Conservation (phyloP, 768 basidiomycete genomes). For the Cubamyces lactineus region DNA sequence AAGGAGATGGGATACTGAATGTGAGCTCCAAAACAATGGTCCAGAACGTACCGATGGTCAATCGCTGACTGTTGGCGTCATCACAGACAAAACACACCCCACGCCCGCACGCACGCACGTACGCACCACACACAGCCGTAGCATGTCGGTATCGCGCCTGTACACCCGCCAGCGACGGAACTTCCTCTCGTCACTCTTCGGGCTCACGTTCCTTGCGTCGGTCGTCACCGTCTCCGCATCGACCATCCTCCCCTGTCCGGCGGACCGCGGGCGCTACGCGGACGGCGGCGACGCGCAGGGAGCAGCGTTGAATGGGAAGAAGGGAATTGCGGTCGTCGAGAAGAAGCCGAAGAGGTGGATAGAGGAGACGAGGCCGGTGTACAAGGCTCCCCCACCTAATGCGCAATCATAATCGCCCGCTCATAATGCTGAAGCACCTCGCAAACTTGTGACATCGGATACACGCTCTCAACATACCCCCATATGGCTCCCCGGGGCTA, state of each 20-base stretch:
- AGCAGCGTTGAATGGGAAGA: slow-evolving; percentile 29
- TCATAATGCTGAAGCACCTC: not conserved
- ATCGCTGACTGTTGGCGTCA: not conserved
- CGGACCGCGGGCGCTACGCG: slow-evolving; percentile 61
- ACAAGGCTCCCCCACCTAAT: slow-evolving; percentile 14
- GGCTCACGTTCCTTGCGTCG: slow-evolving; percentile 76
- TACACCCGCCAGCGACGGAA: slow-evolving; percentile 63
- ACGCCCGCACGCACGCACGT: no score
- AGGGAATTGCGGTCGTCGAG: slow-evolving; percentile 46
- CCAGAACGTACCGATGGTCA: not conserved
- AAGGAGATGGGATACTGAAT: slow-evolving; percentile 22
- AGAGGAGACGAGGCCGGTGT: slow-evolving; percentile 56
- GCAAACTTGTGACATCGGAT: no score
- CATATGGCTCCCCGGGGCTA: no score
- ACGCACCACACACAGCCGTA: slow-evolving; percentile 34
- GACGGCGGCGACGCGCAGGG: slow-evolving; percentile 51
- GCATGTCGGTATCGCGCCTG: slow-evolving; percentile 58
- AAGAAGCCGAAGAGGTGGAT: slow-evolving; percentile 81
- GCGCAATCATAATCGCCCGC: slow-evolving; percentile 14
- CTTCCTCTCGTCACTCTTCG: slow-evolving; percentile 79
- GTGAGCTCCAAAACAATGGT: slow-evolving; percentile 1
- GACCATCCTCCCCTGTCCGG: slow-evolving; percentile 79
- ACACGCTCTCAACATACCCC: no score
- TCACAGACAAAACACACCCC: not conserved
- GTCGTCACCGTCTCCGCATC: slow-evolving; percentile 82